Conservation (phyloP, 495 filamentous ascomycete genomes). For the Penicillium silybi region DNA sequence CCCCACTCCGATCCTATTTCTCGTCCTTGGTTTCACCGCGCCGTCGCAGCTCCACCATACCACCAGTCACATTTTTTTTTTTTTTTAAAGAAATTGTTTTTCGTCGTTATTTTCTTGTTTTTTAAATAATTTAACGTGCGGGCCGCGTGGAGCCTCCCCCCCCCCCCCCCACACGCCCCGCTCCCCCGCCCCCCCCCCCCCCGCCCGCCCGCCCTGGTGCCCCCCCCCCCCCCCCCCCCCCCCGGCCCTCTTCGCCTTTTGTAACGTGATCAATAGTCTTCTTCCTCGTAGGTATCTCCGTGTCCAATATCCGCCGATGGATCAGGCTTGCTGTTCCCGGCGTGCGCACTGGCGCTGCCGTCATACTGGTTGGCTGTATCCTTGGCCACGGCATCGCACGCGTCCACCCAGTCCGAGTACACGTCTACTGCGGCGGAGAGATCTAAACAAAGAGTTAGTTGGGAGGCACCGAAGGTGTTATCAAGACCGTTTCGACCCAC, state of each 20-base stretch:
- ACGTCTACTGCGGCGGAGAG: conserved; percentile 89
- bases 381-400: conserved; percentile 78
- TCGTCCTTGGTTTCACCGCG: too few relatives aligned
- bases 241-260: conserved; percentile 1
- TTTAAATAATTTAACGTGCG: too few relatives aligned
- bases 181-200: too few relatives aligned
- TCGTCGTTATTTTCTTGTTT: too few relatives aligned
- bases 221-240: too few relatives aligned
- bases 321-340: conserved; percentile 20
- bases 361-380: conserved; percentile 54
- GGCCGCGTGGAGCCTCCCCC: too few relatives aligned
- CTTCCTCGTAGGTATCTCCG: conserved; percentile 23
- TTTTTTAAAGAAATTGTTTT: too few relatives aligned
- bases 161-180: too few relatives aligned
- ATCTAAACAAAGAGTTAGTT: conserved; percentile 45
- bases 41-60: too few relatives aligned
- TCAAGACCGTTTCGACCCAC: conserved; percentile 46
- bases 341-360: conserved; percentile 20
- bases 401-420: conserved; percentile 97
- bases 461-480: background rate
- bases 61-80: too few relatives aligned
- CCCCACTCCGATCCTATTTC: too few relatives aligned
- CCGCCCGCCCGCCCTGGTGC: too few relatives aligned
- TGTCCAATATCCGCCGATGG: conserved; percentile 7
- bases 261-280: conserved; percentile 28